phyloP scores from a whole-genome alignment of 805 yeast species.

The Yarrowia hollandica region DNA sequence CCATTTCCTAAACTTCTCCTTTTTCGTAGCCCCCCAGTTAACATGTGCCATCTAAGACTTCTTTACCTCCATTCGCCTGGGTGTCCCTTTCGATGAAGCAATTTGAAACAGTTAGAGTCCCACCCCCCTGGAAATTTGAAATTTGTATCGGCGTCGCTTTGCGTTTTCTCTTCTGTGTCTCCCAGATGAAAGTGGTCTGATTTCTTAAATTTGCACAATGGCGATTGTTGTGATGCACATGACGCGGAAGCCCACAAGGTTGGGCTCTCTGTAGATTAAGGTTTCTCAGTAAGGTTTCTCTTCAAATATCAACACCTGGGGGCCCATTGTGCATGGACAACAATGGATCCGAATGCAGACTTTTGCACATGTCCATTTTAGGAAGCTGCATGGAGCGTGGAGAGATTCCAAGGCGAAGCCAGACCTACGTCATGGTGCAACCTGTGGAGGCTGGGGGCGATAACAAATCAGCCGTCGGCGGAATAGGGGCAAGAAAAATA shows the following conservation, averaged over 20 bases:
- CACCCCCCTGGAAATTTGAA: too few relatives aligned
- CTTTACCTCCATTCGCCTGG: too few relatives aligned
- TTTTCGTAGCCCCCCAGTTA: too few relatives aligned
- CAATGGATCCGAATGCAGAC: slow-evolving; percentile 2
- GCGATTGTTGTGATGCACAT: slow-evolving; percentile 24
- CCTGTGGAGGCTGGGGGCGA: too few relatives aligned
- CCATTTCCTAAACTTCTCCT: too few relatives aligned
- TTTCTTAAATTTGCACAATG: slow-evolving; percentile 14
- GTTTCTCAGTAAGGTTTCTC: not conserved
- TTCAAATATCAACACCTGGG: not conserved
- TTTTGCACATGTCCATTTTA: not conserved
- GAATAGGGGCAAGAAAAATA: too few relatives aligned
- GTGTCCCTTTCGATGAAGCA: too few relatives aligned
- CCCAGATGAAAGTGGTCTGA: slow-evolving; percentile 20
- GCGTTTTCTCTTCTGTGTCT: not conserved
- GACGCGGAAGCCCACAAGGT: not conserved
- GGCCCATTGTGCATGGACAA: not conserved
- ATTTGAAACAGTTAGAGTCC: too few relatives aligned
- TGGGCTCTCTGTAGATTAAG: not conserved
- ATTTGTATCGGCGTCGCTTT: too few relatives aligned
- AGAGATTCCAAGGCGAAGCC: too few relatives aligned
- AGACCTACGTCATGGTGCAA: slow-evolving; percentile 15
- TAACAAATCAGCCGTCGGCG: too few relatives aligned
- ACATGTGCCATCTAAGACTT: too few relatives aligned
- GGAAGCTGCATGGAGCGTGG: slow-evolving; percentile 24